Base-by-base conservation (phyloP, 495 filamentous ascomycete species). In the Penicillium paxilli region DNA sequence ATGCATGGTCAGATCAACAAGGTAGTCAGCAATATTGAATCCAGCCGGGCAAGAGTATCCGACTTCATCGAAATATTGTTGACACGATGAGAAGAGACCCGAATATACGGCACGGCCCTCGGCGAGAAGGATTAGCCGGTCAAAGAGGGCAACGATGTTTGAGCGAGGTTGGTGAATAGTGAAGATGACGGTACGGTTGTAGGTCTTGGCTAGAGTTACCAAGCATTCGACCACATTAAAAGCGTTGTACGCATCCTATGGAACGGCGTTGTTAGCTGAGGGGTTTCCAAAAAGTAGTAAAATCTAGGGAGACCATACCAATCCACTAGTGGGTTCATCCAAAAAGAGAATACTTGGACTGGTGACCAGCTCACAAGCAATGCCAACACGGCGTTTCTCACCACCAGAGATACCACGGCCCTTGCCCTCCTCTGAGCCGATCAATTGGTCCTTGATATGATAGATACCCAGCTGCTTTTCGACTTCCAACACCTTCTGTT, bases 121-220 rank as follows among this genome's bases (percentile, higher is more conserved):
- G 7, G 94, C 94, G 28, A 98, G 78, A 16, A 98, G 84, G 55
- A 98, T 83, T 16, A 98, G 79, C 50, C 93, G 85, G 66, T 98
- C 95, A 62, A 98, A 98, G 25, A 98, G 80, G n/a, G 94, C 94
- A 24, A 98, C 94, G 59, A 98, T 98, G 62, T 98, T 98, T n/a
- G 94, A 98, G 52, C 96, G 82, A n/a, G 94, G 94, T 58, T 98
- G 94, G 70, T 98, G 94, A 57, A 98, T 98, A 5, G 94, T 98
- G 76, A 98, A 97, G 51, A 98, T 88, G 53, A 98, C 90, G 1
- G 94, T 98, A 42, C 94, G 83, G 66, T 96, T 92, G 76, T 97
- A 98, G 24, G 86, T 93, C 77, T 94, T 96, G 16, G 94, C 94
- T 41, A 98, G 71, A 4, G 89, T 97, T 35, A 98, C 94, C 32